phyloP scores from a whole-genome alignment of 1,284 basidiomycete genomes.

The Moesziomyces sp. region DNA sequence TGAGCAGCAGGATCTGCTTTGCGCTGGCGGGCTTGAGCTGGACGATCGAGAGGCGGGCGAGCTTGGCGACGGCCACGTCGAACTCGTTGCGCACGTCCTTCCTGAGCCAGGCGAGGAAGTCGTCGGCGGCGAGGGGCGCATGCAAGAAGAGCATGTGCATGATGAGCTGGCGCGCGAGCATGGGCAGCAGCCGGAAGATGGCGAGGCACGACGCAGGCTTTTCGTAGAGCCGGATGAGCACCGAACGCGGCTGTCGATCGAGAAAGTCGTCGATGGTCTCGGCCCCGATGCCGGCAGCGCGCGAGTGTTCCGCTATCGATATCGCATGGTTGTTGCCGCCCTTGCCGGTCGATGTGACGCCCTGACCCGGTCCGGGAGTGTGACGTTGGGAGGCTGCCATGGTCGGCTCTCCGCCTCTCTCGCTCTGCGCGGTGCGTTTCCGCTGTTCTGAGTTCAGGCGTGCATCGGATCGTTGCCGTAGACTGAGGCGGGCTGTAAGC shows the following conservation, averaged over 20 bases:
- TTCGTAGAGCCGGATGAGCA: constrained; percentile 84
- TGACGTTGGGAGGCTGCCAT: constrained; percentile 23
- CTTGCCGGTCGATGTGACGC: constrained; percentile 33
- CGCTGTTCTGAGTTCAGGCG: neutral
- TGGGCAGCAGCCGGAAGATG: constrained; percentile 87
- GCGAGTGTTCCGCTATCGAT: constrained; percentile 35
- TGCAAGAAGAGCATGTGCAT: constrained; percentile 94
- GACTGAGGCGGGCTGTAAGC: no score
- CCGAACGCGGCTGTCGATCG: constrained; percentile 83
- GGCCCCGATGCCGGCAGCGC: constrained; percentile 49
- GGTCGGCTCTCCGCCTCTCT: neutral
- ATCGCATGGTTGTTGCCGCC: constrained; percentile 22
- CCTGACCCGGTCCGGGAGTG: constrained; percentile 38
- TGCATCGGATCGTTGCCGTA: no score
- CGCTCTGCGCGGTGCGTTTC: constrained; percentile 1
- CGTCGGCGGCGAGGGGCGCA: constrained; percentile 75
- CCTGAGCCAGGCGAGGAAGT: constrained; percentile 85
- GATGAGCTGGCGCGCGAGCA: constrained; percentile 87
- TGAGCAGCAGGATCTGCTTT: constrained; percentile 68
- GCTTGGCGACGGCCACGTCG: constrained; percentile 41
- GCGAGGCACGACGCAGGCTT: constrained; percentile 92
- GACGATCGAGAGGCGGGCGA: constrained; percentile 51
- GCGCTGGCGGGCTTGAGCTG: constrained; percentile 26
- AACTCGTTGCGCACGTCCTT: constrained; percentile 72
- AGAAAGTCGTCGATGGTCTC: constrained; percentile 76